Base-by-base conservation (phyloP, 1,284 basidiomycete genomes). In the Ustilago lituana region DNA sequence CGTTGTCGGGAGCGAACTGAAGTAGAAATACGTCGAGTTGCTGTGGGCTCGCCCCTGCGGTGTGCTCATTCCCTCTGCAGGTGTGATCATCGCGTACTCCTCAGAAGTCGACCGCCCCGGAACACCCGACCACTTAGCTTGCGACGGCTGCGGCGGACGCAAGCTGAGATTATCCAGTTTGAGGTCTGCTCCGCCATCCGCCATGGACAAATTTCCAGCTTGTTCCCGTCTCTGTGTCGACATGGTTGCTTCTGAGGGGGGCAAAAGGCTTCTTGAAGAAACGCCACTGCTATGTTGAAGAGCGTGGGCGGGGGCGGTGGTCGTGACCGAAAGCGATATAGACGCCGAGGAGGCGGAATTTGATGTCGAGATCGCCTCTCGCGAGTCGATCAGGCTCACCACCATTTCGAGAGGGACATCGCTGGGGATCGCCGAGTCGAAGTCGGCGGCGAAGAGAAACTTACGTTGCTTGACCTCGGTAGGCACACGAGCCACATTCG, bases 1-100 rank as follows among this genome's bases (percentile, higher is more conserved):
- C 23, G 62, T 65, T 3, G 56, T 31, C 0, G 62, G 62, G 22
- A 65, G 56, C 31, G 62, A 65, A 43, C 51, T 65, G 29, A 59
- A 65, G 38, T 59, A 55, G 9, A 51, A 45, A 6, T 44, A 38
- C 7, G 54, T 32, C 32, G 53, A 51, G 11, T 32, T 52, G 53
- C 53, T 48, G 29, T 56, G 53, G 10, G 48, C n/a, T 10, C 53
- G 40, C 15, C 26, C 37, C 4, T 17, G 14, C 1, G 35, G 43
- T 7, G 32, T 1, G 4, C 37, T 12, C 29, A 47, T 10, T 5
- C 33, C 43, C 15, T 62, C 59, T 6, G 56, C 53, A 5, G 60
- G 48, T 7, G 60, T 63, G 33, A 43, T 32, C 32, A 32, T 33
- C 32, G 15, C 49, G 37, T 50, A n/a, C 2, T 56, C 60, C 20